phyloP scores from a whole-genome alignment of 2,329 filamentous ascomycete species.

The Aphanoascus verrucosus region DNA sequence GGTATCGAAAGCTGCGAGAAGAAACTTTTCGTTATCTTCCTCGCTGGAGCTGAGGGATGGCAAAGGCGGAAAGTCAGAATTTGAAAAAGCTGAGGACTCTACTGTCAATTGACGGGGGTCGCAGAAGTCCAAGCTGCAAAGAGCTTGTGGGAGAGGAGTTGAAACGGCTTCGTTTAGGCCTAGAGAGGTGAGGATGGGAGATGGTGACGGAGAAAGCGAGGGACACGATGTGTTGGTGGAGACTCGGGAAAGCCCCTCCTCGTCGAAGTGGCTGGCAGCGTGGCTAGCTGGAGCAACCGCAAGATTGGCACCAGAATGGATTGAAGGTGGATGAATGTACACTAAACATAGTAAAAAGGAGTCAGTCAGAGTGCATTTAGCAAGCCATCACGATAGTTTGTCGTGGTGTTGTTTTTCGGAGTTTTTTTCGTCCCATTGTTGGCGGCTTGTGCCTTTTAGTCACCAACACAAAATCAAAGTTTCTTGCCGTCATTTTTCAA shows the following conservation, averaged over 20 bases:
- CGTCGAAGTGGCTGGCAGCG: conserved; percentile 41
- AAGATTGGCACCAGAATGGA: conserved; percentile 35
- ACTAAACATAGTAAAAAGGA: conserved; percentile 35
- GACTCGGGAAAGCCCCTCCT: conserved; percentile 34
- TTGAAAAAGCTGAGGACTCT: conserved; percentile 36
- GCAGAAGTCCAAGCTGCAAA: conserved; percentile 69
- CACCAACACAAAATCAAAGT: background rate
- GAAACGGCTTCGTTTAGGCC: conserved; percentile 73
- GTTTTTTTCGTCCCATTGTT: background rate
- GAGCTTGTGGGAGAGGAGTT: conserved; percentile 51
- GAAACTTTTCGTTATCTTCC: conserved; percentile 28
- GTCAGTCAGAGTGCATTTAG: conserved; percentile 2
- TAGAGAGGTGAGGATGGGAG: conserved; percentile 60
- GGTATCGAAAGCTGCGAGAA: conserved; percentile 23
- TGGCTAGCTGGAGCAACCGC: conserved; percentile 10
- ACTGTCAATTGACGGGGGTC: conserved; percentile 85
- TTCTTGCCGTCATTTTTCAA: background rate
- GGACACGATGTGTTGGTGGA: conserved; percentile 61
- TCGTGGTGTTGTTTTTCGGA: too few relatives aligned
- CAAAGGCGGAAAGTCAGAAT: conserved; percentile 54
- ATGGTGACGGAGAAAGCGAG: conserved; percentile 77
- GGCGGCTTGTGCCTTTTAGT: background rate
- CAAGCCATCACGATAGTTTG: background rate
- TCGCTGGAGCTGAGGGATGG: conserved; percentile 40
- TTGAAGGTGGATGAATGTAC: conserved; percentile 57